Percentiles rank a stretch among this genome's conserved stretches.
phyloP scores from a whole-genome alignment of 441 rosid species.

The Croton laevigatus region DNA sequence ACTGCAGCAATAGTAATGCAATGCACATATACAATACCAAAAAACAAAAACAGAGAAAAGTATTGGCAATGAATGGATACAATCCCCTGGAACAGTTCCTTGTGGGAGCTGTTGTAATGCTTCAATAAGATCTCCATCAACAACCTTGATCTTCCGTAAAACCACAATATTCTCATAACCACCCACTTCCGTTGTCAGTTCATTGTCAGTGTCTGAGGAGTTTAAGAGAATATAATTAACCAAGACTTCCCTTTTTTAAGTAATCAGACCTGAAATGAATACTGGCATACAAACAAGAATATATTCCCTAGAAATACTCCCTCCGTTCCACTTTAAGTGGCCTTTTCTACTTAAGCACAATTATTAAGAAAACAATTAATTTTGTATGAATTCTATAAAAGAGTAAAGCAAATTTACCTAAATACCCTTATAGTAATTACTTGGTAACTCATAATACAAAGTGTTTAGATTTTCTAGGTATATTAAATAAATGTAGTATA shows the following conservation, averaged over 20 bases:
- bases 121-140: constrained; percentile 58
- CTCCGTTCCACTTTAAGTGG: no score
- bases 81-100: constrained; percentile 80
- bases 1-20: neutral
- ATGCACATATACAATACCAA: neutral
- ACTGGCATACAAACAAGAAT: neutral
- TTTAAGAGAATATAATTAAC: constrained; percentile 10
- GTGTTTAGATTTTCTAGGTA: no score
- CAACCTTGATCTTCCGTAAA: constrained; percentile 60
- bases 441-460: no score
- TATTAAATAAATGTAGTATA: no score
- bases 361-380: no score
- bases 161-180: constrained; percentile 76
- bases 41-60: constrained; percentile 11
- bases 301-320: neutral
- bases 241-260: constrained; percentile 4
- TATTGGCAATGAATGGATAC: constrained; percentile 51
- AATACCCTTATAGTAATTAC: no score
- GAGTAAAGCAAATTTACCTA: no score
- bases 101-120: constrained; percentile 53
- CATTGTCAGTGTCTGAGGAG: constrained; percentile 62
- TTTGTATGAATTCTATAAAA: no score
- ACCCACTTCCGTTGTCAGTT: constrained; percentile 74
- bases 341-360: no score
- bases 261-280: neutral